Evolutionary conservation across 257 asterid genomes (phyloP).

Genomic region (Salvia miltiorrhiza): DNA sequence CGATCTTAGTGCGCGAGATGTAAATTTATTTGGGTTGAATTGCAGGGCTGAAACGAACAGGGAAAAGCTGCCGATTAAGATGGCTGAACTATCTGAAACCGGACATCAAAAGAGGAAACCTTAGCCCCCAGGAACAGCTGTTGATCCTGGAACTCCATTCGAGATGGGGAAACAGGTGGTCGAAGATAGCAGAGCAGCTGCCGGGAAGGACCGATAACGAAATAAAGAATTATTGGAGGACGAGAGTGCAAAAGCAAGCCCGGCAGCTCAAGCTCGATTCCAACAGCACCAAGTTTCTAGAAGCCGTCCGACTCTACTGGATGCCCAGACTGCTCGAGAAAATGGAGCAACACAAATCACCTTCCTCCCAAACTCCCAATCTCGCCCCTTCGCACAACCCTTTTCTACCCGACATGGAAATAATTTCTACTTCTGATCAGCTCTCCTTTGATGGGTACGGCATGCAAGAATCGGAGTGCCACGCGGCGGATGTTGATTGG

Average conservation of each 20-base stretch:
- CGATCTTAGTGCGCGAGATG: neutral
- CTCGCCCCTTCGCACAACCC: conserved; percentile 17
- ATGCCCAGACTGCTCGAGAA: conserved; percentile 64
- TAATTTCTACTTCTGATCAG: conserved; percentile 37
- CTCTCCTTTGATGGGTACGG: conserved; percentile 20
- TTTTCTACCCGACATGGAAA: too few relatives aligned
- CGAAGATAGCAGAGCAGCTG: conserved; percentile 67
- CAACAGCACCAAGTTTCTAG: conserved; percentile 66
- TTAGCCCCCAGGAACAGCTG: conserved; percentile 71
- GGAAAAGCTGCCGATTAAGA: conserved; percentile 83
- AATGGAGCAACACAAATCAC: conserved; percentile 42
- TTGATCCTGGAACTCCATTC: conserved; percentile 83
- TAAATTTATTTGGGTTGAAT: neutral
- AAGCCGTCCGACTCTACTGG: conserved; percentile 58
- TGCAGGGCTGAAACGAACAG: conserved; percentile 78
- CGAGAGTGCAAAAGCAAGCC: conserved; percentile 87
- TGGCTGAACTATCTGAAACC: conserved; percentile 90
- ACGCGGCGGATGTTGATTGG: conserved; percentile 48
- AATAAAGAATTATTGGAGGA: conserved; percentile 88
- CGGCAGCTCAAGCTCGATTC: conserved; percentile 74
- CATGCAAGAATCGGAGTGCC: conserved; percentile 38
- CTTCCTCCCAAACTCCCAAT: conserved; percentile 33
- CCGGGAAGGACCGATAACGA: conserved; percentile 91
- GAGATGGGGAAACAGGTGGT: conserved; percentile 90
- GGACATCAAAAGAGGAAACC: conserved; percentile 69